Conservation (phyloP, 192 early-diverging fungal species). For the Coemansia sp. region DNA sequence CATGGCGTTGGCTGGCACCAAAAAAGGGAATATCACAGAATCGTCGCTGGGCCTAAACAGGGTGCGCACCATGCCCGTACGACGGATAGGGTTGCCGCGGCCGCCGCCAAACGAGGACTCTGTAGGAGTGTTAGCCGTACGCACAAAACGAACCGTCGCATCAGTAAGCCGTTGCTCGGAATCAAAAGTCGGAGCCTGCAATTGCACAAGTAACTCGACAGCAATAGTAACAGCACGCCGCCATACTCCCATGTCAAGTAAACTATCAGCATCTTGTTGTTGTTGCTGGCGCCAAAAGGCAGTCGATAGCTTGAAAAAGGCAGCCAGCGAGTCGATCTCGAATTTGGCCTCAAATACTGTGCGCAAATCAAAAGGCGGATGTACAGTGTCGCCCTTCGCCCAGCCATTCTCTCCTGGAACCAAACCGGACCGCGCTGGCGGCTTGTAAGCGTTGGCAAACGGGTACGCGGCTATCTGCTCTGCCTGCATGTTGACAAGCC, state of each 20-base stretch:
- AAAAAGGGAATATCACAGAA: constrained; percentile 61
- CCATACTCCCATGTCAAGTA: constrained; percentile 41
- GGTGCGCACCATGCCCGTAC: constrained; percentile 56
- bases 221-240: constrained; percentile 42
- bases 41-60: constrained; percentile 68
- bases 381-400: constrained; percentile 46
- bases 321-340: constrained; percentile 66
- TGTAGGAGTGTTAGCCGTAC: constrained; percentile 30
- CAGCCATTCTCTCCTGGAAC: constrained; percentile 26
- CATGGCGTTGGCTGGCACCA: constrained; percentile 69
- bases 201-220: constrained; percentile 42
- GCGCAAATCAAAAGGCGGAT: constrained; percentile 42
- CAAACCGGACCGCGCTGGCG: constrained; percentile 45
- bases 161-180: constrained; percentile 19
- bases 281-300: constrained; percentile 51
- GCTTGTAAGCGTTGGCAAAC: constrained; percentile 67
- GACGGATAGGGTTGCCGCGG: constrained; percentile 40
- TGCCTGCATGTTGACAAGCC: constrained; percentile 61
- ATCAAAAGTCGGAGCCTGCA: constrained; percentile 57
- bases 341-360: constrained; percentile 66
- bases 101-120: constrained; percentile 55
- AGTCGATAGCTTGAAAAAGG: constrained; percentile 62
- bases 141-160: constrained; percentile 43
- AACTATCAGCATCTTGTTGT: constrained; percentile 2
- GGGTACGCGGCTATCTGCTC: constrained; percentile 42